Evolutionary conservation across 192 early-diverging fungal genomes (phyloP).

Genomic region (Backusella australiensis): DNA sequence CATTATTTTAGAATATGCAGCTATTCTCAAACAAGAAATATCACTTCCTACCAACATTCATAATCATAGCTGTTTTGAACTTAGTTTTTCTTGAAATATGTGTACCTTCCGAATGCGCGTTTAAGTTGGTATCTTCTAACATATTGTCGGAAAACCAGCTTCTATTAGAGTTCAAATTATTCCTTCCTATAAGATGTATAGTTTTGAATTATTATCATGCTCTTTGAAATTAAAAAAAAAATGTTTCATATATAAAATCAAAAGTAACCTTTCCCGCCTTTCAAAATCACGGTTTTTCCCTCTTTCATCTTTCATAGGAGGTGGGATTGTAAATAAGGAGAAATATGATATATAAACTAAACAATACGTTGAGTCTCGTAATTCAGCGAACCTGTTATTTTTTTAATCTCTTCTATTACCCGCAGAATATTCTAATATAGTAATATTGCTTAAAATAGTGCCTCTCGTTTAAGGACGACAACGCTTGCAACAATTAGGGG

Average conservation of each 20-base stretch:
- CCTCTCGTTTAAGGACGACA: not conserved
- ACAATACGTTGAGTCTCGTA: not conserved
- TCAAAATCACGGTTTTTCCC: not conserved
- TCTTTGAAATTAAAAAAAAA: not conserved
- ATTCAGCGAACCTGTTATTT: not conserved
- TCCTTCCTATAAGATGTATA: not conserved
- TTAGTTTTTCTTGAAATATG: no score
- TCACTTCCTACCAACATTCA: not conserved
- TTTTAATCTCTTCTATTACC: not conserved
- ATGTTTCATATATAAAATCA: not conserved
- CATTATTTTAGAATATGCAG: not conserved
- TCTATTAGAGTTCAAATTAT: not conserved
- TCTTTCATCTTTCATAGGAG: not conserved
- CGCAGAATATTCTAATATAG: not conserved
- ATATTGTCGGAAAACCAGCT: not conserved
- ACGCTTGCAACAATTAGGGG: not conserved
- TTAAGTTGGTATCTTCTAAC: not conserved
- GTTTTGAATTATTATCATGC: not conserved
- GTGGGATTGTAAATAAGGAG: not conserved
- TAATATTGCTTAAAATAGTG: not conserved
- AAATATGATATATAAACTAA: not conserved
- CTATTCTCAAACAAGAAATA: not conserved
- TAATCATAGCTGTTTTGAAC: no score
- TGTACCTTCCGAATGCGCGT: not conserved
- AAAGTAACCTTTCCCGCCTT: not conserved